These are phyloP conservation scores for Stagonosporopsis chrysanthemi DNA, from an alignment of 2,329 filamentous ascomycete species.

Conservation along the genomic window DNA sequence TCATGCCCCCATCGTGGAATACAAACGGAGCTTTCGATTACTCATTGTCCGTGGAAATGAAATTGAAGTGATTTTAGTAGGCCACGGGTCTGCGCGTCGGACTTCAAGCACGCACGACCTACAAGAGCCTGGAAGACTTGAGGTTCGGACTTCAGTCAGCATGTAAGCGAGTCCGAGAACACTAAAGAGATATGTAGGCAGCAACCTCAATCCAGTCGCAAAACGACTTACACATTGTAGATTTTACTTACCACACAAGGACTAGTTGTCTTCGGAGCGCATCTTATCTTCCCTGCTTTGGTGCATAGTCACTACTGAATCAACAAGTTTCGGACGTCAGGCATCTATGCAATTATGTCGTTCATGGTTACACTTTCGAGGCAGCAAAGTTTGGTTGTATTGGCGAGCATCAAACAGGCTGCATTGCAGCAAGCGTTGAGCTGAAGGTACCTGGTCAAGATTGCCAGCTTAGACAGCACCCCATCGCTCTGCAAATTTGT, in stretches of 20 bases:
- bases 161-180: neutral
- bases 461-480: constrained; percentile 24
- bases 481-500: constrained; percentile 63
- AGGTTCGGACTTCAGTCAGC: neutral
- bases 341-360: neutral
- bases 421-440: neutral
- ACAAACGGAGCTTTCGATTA: constrained; percentile 1
- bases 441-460: neutral
- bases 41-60: neutral
- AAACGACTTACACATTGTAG: too few relatives aligned
- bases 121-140: too few relatives aligned
- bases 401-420: too few relatives aligned
- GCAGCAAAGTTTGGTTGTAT: neutral
- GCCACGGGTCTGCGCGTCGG: neutral
- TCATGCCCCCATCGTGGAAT: neutral
- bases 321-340: neutral
- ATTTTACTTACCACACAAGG: neutral
- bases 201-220: neutral
- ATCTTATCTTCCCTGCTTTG: neutral
- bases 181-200: neutral
- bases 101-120: neutral
- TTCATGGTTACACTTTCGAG: neutral
- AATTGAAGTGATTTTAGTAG: neutral
- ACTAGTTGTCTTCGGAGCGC: neutral
- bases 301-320: neutral